These are phyloP conservation scores for Tuber brumale DNA, from an alignment of 495 filamentous ascomycete genomes.

Conservation along the genomic window DNA sequence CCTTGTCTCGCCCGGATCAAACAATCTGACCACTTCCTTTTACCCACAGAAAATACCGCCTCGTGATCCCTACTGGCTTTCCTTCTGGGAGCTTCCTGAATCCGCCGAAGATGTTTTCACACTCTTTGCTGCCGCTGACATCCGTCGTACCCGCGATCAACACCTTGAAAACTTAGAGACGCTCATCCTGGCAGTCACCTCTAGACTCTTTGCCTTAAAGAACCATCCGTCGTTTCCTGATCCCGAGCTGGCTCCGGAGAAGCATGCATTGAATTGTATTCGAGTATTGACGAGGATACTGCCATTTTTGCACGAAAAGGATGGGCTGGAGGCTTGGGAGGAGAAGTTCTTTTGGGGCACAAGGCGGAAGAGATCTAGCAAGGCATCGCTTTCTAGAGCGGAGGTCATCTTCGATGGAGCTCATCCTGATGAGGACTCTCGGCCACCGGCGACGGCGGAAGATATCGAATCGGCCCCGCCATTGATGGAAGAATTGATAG, in stretches of 20 bases:
- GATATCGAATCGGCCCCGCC: constrained; percentile 80
- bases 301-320: constrained; percentile 87
- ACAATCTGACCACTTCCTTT: not conserved
- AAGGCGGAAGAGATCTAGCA: constrained; percentile 57
- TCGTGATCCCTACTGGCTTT: constrained; percentile 88
- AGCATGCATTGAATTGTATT: constrained; percentile 88
- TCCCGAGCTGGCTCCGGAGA: constrained; percentile 77
- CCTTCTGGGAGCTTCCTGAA: constrained; percentile 97
- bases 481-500: constrained; percentile 87
- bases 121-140: constrained; percentile 87
- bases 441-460: constrained; percentile 47
- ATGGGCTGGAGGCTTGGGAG: constrained; percentile 80
- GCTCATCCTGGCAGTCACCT: constrained; percentile 71
- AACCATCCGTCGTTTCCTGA: constrained; percentile 89
- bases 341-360: constrained; percentile 85
- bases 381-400: constrained; percentile 50
- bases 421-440: constrained; percentile 49
- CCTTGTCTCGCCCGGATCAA: not conserved
- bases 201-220: constrained; percentile 70
- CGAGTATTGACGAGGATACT: constrained; percentile 84
- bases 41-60: constrained; percentile 65
- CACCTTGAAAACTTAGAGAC: constrained; percentile 88
- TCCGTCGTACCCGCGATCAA: constrained; percentile 81
- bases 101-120: constrained; percentile 94
- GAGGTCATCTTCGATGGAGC: constrained; percentile 86